Evolutionary conservation across 129 eudicot species (phyloP), one percentile per base, ranked within the genome.

Genomic region (Sambucus nigra): DNA sequence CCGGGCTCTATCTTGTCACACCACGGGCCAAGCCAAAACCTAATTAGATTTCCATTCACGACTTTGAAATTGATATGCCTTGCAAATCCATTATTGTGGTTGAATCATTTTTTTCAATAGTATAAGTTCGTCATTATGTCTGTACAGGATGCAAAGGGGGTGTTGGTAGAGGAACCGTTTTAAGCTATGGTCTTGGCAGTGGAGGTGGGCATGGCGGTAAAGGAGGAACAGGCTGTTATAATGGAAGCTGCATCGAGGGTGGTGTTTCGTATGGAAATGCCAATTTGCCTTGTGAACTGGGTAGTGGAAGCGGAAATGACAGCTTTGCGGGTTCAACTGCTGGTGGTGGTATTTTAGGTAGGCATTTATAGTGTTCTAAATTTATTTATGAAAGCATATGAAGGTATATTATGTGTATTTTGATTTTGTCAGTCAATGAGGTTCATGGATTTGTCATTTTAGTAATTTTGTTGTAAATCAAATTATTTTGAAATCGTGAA

Each of bases 161-260:
- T 38, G 56, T 86, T 14, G 98, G 99, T 25, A 73, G 61, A 59
- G 99, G 95, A 24, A 31, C 50, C 10, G 65, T 80, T 5, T 20
- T 79, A 40, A 66, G 70, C n/a, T 33, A 33, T 67, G 87, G 84
- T 32, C 62, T 86, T 61, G 84, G 99, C 57, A 73, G 95, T 58
- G 99, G 99, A 26, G 99, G 84, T 60, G 99, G 99, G 45, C 83
- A 91, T 77, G 99, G 99, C 17, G 99, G 99, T 55, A 64, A 61
- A 53, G 99, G 95, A 67, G 99, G 99, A 16, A 57, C 47, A 54
- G 89, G 87, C 22, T 91, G 91, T 73, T 72, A 57, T 53, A 79
- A 77, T 61, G 87, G 51, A 21, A 80, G 70, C 57, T 82, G 87
- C 51, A 57, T 80, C 35, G 76, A 70, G 20, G 99, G 98, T 53